Conservation (phyloP, 2,329 filamentous ascomycete genomes). For the Cordyceps tenuipes region DNA sequence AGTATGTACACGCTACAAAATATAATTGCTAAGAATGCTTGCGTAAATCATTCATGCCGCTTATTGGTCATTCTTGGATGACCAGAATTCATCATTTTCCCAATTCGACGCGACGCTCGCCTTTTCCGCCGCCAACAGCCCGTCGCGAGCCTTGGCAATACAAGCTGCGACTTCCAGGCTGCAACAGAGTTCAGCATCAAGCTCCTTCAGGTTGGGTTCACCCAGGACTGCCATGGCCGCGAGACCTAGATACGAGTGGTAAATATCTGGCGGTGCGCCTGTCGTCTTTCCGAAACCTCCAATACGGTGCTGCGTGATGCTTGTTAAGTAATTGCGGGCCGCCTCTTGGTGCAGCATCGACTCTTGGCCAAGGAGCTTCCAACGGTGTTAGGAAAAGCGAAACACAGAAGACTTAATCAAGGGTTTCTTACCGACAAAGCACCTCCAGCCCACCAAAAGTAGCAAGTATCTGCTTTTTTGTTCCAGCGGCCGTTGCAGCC, state of each 20-base stretch:
- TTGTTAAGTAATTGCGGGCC: conserved; percentile 70
- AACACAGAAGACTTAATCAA: conserved; percentile 19
- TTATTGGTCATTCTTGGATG: neutral
- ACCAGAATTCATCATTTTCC: conserved; percentile 23
- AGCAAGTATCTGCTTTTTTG: conserved; percentile 91
- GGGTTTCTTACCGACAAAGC: conserved; percentile 38
- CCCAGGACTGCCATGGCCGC: conserved; percentile 68
- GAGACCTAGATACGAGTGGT: conserved; percentile 84
- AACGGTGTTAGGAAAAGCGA: conserved; percentile 3
- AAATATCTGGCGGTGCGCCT: conserved; percentile 64
- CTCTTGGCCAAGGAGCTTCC: conserved; percentile 48
- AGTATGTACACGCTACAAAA: no score
- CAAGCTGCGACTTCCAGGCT: conserved; percentile 50
- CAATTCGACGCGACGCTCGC: conserved; percentile 10
- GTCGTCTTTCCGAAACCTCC: conserved; percentile 73
- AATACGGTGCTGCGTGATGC: conserved; percentile 78
- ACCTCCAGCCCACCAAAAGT: conserved; percentile 83
- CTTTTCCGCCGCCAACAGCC: conserved; percentile 21
- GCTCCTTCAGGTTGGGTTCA: conserved; percentile 57
- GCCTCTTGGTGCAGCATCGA: conserved; percentile 50
- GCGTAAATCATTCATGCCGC: neutral
- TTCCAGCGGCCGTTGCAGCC: conserved; percentile 89
- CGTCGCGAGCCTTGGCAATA: conserved; percentile 38
- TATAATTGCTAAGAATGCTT: neutral
- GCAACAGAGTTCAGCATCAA: conserved; percentile 72